Evolutionary conservation across 164 flowering plant genomes (phyloP).

Genomic region (Platanus orientalis): DNA sequence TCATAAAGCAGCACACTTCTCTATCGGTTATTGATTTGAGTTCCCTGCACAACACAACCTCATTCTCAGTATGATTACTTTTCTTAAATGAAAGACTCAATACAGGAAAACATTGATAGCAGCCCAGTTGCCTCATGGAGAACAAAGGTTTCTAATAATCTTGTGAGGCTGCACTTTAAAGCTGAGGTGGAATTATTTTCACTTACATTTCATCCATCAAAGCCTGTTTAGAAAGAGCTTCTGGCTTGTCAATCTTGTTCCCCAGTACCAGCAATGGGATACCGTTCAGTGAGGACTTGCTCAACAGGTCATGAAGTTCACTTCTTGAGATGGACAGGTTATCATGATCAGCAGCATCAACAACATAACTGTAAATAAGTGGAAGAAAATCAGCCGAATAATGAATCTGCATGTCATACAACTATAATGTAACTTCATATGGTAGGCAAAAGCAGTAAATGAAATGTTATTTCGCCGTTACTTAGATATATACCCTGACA

Average conservation of each 20-base stretch:
- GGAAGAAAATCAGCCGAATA: conserved; percentile 5
- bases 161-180: neutral
- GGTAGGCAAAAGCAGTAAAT: too few relatives aligned
- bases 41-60: conserved; percentile 32
- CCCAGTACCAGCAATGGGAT: conserved; percentile 80
- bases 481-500: too few relatives aligned
- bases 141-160: neutral
- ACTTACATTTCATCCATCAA: conserved; percentile 70
- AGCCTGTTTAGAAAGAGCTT: conserved; percentile 56
- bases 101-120: neutral
- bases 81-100: neutral
- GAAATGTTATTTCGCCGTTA: too few relatives aligned
- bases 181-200: neutral
- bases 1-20: conserved; percentile 59
- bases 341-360: conserved; percentile 82
- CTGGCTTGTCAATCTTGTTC: conserved; percentile 76
- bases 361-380: conserved; percentile 55
- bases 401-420: neutral
- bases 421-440: too few relatives aligned
- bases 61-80: neutral
- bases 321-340: conserved; percentile 59
- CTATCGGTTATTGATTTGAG: conserved; percentile 39
- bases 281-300: conserved; percentile 64
- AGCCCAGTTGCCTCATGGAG: neutral
- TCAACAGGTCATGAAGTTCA: conserved; percentile 77